Evolutionary conservation across 257 asterid species (phyloP), one percentile per base, ranked within the genome.

Genomic region (Nicotiana otophora): DNA sequence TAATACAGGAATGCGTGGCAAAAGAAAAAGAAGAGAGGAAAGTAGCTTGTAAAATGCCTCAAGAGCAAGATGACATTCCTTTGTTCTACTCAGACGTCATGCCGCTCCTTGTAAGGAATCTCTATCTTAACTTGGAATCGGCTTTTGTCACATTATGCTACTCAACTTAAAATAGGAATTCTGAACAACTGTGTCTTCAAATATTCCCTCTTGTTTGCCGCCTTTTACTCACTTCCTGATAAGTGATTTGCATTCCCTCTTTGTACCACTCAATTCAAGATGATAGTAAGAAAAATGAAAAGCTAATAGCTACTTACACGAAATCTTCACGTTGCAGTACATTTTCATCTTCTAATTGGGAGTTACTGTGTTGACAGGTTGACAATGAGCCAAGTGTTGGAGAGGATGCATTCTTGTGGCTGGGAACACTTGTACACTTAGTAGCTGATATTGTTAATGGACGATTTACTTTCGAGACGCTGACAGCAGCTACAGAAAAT

Each of bases 51-150:
- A 84, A 81, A 46, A 14, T 84, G 51, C 83, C 86, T 39, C 82
- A 83, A 30, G 89, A 84, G 67, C 92, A 87, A 28, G 98, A 96
- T 70, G 99, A 96, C 17, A 86, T 90, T 51, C 77, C 97, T 19
- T 91, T 96, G 81, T 96, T 96, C 90, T 96, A 96, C 83, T 94
- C 99, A 0, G 99, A 96, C 85, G 84, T 94, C 78, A 92, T 96
- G 97, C 99, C 98, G 10, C 98, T 96, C 85, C 99, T 96, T 55
- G 98, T 94, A 87, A 90, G 97, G 69, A 57, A 11, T 33, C 23
- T 10, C 48, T 46, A 7, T 46, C 51, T 42, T 39, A 19, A 42
- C 36, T 76, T 51, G n/a, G 17, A 54, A 23, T 67, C 6, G 30
- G 15, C 11, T 23, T 46, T 72, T 5, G 23, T 46, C 39, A 72